Evolutionary conservation across 148 eudicot genomes (phyloP).

Genomic region (Salicornia ramosissima): DNA sequence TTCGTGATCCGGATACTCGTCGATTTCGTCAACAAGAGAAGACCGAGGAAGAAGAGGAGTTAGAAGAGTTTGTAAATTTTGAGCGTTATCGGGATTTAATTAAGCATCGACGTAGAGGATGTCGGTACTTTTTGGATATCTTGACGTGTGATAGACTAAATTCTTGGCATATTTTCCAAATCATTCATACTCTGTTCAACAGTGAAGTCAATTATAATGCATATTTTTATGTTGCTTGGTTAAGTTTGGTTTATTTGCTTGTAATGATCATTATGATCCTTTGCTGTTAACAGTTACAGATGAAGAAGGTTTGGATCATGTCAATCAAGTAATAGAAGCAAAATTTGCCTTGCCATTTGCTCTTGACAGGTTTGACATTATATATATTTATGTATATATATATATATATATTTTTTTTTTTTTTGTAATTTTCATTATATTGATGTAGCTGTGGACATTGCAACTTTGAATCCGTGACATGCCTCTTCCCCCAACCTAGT

Average conservation of each 20-base stretch:
- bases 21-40: conserved; percentile 61
- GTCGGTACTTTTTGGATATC: conserved; percentile 96
- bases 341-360: conserved; percentile 60
- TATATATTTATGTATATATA: background rate
- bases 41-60: conserved; percentile 91
- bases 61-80: conserved; percentile 99
- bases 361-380: conserved; percentile 58
- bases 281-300: conserved; percentile 63
- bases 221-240: conserved; percentile 19
- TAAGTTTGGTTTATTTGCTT: conserved; percentile 4
- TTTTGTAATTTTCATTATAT: too few species aligned
- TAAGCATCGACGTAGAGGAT: conserved; percentile 99
- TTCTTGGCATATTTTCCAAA: conserved; percentile 21
- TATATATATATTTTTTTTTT: too few species aligned
- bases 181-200: conserved; percentile 6
- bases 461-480: too few species aligned
- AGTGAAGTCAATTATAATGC: conserved; percentile 21
- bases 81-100: conserved; percentile 99
- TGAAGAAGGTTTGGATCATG: conserved; percentile 91
- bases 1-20: conserved; percentile 77
- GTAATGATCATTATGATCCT: conserved; percentile 32
- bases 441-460: too few species aligned
- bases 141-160: conserved; percentile 32
- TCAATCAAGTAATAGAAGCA: conserved; percentile 88
- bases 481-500: too few species aligned